A percentile compares a stretch with the other conserved stretches of the same genome.
Evolutionary conservation across 2,329 filamentous ascomycete species (phyloP).

Genomic region (Penicillium olsonii): DNA sequence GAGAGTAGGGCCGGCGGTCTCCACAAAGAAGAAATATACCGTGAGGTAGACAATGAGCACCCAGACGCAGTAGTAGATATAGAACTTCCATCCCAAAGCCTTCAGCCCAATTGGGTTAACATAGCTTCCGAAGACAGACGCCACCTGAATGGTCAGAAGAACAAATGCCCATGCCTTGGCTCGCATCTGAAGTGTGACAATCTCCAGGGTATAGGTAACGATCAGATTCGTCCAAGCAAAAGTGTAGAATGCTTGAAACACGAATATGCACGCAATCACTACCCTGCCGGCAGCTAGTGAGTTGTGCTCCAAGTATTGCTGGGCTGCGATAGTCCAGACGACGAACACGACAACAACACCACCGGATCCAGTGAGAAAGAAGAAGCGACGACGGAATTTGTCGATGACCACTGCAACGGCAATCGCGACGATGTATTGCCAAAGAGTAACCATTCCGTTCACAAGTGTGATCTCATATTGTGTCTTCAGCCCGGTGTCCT

Average conservation of each 20-base stretch:
- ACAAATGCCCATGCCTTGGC: constrained; percentile 47
- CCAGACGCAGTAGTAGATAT: constrained; percentile 27
- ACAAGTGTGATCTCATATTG: constrained; percentile 45
- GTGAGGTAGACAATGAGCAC: constrained; percentile 16
- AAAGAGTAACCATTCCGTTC: constrained; percentile 40
- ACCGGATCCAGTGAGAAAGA: constrained; percentile 45
- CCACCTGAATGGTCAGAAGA: constrained; percentile 37
- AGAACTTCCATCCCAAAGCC: constrained; percentile 30
- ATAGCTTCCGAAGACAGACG: constrained; percentile 26
- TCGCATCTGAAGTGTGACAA: constrained; percentile 46
- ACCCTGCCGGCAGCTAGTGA: constrained; percentile 33
- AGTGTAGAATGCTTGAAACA: constrained; percentile 47
- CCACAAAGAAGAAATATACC: constrained; percentile 16
- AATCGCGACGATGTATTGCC: constrained; percentile 47
- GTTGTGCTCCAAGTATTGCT: constrained; percentile 39
- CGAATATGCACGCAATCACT: constrained; percentile 47
- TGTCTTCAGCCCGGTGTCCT: constrained; percentile 41
- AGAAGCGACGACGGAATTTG: constrained; percentile 38
- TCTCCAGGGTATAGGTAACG: constrained; percentile 47
- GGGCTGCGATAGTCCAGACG: constrained; percentile 53
- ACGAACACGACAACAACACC: constrained; percentile 43
- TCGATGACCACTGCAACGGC: constrained; percentile 41
- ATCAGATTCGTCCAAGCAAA: constrained; percentile 49
- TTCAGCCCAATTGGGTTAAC: constrained; percentile 30
- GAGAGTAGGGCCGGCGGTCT: constrained; percentile 8